Conservation (phyloP, 106 monocot species). For the Triglochin maritima region DNA sequence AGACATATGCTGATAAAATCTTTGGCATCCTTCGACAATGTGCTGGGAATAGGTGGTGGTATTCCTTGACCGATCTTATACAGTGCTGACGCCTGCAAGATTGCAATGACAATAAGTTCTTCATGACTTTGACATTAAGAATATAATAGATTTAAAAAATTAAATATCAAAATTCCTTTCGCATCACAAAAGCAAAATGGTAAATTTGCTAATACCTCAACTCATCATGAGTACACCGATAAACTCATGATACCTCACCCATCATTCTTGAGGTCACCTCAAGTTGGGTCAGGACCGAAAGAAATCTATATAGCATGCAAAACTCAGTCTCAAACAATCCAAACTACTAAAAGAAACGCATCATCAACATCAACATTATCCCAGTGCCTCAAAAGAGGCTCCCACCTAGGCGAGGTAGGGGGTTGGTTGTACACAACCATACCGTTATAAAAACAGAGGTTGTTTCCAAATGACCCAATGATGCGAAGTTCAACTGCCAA, state of each 20-base stretch:
- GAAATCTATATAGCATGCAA: too few relatives aligned
- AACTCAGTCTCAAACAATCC: too few relatives aligned
- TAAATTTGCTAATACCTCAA: neutral
- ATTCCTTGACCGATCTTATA: slow-evolving; percentile 57
- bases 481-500: too few relatives aligned
- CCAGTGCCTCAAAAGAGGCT: too few relatives aligned
- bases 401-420: too few relatives aligned
- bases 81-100: slow-evolving; percentile 42
- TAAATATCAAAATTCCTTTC: neutral
- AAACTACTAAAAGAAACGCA: too few relatives aligned
- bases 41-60: slow-evolving; percentile 44
- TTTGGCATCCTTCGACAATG: slow-evolving; percentile 54
- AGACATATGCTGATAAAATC: slow-evolving; percentile 74
- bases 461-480: too few relatives aligned
- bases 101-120: neutral
- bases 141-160: neutral
- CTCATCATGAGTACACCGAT: neutral
- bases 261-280: neutral
- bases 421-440: too few relatives aligned
- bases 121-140: neutral
- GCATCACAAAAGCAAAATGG: neutral
- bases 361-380: too few relatives aligned
- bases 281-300: too few relatives aligned
- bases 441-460: too few relatives aligned
- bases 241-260: neutral